Conservation (phyloP, 2,329 filamentous ascomycete genomes). For the Colletotrichum truncatum region DNA sequence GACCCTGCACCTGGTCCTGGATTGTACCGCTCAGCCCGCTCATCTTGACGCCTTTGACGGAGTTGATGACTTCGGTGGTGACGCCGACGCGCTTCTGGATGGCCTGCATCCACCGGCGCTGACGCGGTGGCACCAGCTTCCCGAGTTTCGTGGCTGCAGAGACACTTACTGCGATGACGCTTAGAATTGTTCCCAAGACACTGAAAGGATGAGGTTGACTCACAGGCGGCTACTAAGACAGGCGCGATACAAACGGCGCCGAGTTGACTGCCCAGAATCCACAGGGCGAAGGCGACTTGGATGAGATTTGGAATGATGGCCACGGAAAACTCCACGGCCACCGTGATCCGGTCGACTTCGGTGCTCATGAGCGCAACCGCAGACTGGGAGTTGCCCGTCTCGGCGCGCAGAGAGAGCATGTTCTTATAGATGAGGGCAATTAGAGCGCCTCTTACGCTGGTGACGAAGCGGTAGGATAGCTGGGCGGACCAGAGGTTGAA, state of each 20-base stretch:
- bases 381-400: conserved; percentile 22
- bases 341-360: conserved; percentile 39
- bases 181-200: neutral
- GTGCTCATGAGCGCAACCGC: conserved; percentile 39
- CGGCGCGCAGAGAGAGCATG: conserved; percentile 30
- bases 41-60: conserved; percentile 62
- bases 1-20: conserved; percentile 33
- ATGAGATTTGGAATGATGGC: conserved; percentile 25
- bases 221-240: conserved; percentile 48
- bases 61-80: conserved; percentile 55
- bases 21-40: conserved; percentile 53
- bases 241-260: conserved; percentile 47
- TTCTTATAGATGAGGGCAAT: conserved; percentile 38
- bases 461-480: conserved; percentile 33
- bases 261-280: conserved; percentile 43
- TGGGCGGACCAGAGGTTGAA: conserved; percentile 21
- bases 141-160: neutral
- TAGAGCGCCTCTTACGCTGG: conserved; percentile 38
- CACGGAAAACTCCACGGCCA: conserved; percentile 33
- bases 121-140: neutral
- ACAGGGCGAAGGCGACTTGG: conserved; percentile 37
- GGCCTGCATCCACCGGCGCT: conserved; percentile 53
- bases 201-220: too few relatives aligned
- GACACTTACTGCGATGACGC: neutral
- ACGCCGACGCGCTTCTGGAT: conserved; percentile 59